phyloP scores from a whole-genome alignment of 1,284 basidiomycete genomes.

The Laetiporus sulphureus region DNA sequence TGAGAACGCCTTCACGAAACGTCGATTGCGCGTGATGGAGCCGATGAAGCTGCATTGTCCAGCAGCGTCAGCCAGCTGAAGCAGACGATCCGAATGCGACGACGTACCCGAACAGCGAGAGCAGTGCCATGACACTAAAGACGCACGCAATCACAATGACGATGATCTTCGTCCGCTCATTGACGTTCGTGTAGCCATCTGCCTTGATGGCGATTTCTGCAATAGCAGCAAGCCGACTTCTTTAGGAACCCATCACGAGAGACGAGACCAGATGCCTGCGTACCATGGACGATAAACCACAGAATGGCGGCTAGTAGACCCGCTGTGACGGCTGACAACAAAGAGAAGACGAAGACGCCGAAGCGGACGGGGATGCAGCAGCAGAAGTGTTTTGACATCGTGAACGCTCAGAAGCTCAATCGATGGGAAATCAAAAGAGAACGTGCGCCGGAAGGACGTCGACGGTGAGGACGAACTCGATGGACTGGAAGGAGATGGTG shows the following conservation, averaged over 20 bases:
- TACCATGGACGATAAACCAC: constrained; percentile 30
- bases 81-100: not conserved
- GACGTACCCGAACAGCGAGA: constrained; percentile 47
- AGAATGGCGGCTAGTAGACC: constrained; percentile 34
- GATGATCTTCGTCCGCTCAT: constrained; percentile 30
- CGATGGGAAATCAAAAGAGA: too few relatives aligned
- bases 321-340: constrained; percentile 36
- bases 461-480: too few relatives aligned
- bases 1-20: constrained; percentile 43
- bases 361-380: constrained; percentile 56
- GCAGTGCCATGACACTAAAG: constrained; percentile 40
- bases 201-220: constrained; percentile 16
- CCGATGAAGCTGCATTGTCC: constrained; percentile 38
- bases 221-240: not conserved
- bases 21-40: constrained; percentile 36
- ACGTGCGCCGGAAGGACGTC: too few relatives aligned
- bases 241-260: constrained; percentile 25
- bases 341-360: constrained; percentile 51
- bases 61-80: not conserved
- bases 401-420: too few relatives aligned
- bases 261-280: constrained; percentile 25
- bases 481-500: too few relatives aligned
- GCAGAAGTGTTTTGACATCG: constrained; percentile 40
- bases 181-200: constrained; percentile 10
- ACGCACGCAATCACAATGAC: constrained; percentile 40